Conservation (phyloP, 257 asterid genomes). For the Perilla frutescens region DNA sequence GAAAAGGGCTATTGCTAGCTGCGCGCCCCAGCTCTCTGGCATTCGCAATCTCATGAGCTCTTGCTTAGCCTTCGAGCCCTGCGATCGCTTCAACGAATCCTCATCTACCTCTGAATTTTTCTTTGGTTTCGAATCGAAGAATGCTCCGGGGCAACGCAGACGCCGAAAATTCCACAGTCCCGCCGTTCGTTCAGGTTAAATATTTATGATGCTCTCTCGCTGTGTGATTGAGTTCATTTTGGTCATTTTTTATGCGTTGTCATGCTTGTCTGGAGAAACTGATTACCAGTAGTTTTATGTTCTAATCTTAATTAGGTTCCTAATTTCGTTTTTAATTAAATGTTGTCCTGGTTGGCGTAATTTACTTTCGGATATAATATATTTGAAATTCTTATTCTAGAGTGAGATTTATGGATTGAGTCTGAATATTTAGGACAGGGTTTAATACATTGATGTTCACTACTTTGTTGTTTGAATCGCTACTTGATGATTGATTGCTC, state of each 20-base stretch:
- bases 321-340: background rate
- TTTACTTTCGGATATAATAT: background rate
- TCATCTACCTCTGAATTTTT: slow-evolving; percentile 45
- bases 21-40: slow-evolving; percentile 41
- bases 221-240: slow-evolving; percentile 16
- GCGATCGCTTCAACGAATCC: slow-evolving; percentile 54
- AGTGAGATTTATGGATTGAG: slow-evolving; percentile 10
- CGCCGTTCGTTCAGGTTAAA: slow-evolving; percentile 50
- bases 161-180: slow-evolving; percentile 45
- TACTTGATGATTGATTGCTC: slow-evolving; percentile 35
- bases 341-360: slow-evolving; percentile 20
- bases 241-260: slow-evolving; percentile 23
- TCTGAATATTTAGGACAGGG: slow-evolving; percentile 3
- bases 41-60: slow-evolving; percentile 57
- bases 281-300: slow-evolving; percentile 6
- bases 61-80: slow-evolving; percentile 60
- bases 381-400: background rate
- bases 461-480: slow-evolving; percentile 21
- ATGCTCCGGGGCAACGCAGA: slow-evolving; percentile 47
- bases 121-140: slow-evolving; percentile 52
- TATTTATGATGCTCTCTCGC: slow-evolving; percentile 6
- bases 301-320: slow-evolving; percentile 17
- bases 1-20: slow-evolving; percentile 48
- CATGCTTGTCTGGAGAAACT: slow-evolving; percentile 13
- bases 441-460: slow-evolving; percentile 19